Conservation (phyloP, 306 rosid genomes). For the Prunus fruticosa region DNA sequence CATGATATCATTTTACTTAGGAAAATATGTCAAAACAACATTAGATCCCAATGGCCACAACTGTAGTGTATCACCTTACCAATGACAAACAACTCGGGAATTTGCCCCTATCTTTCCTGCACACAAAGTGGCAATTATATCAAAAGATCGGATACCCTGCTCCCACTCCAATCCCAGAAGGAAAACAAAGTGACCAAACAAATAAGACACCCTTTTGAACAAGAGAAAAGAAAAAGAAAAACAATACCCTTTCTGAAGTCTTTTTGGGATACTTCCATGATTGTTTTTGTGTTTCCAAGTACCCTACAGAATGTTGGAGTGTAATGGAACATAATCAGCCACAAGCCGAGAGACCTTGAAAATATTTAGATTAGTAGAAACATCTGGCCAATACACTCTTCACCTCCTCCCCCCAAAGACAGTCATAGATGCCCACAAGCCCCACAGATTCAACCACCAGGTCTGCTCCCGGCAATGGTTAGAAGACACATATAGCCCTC, state of each 20-base stretch:
- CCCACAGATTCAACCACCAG: conserved; percentile 91
- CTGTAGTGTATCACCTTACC: conserved; percentile 95
- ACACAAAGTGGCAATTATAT: conserved; percentile 23
- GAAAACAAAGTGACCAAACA: neutral
- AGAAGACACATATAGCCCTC: conserved; percentile 95
- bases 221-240: neutral
- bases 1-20: conserved; percentile 90
- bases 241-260: conserved; percentile 67
- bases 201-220: neutral
- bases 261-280: conserved; percentile 79
- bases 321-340: conserved; percentile 20
- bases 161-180: neutral
- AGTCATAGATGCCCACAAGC: conserved; percentile 99
- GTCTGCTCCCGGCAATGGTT: conserved; percentile 96
- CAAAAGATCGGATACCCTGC: conserved; percentile 3
- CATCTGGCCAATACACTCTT: conserved; percentile 5
- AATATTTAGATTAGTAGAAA: conserved; percentile 5
- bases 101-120: conserved; percentile 75
- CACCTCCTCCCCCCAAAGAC: conserved; percentile 91
- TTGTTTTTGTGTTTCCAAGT: conserved; percentile 72
- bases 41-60: conserved; percentile 82
- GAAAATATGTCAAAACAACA: conserved; percentile 78
- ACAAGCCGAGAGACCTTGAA: conserved; percentile 12
- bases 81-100: conserved; percentile 68
- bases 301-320: conserved; percentile 53